Evolutionary conservation across 768 basidiomycete genomes (phyloP).

Genomic region (Suillus lakei): DNA sequence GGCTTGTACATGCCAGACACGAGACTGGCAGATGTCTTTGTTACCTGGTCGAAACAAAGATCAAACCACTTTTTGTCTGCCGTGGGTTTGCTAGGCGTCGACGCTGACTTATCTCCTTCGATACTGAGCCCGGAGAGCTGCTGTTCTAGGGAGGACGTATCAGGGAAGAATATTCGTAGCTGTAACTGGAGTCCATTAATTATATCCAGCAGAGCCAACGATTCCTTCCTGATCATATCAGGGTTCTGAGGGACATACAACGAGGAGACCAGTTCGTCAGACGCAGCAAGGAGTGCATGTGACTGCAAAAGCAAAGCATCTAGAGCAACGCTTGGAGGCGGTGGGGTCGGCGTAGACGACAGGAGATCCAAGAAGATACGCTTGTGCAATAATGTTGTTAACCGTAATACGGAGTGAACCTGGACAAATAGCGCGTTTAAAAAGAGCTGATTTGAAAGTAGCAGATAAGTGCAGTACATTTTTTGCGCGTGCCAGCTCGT

Average conservation of each 20-base stretch:
- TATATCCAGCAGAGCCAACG: slow-evolving; percentile 42
- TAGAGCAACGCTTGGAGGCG: slow-evolving; percentile 36
- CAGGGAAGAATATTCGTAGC: slow-evolving; percentile 29
- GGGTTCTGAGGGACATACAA: slow-evolving; percentile 68
- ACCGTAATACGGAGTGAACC: slow-evolving; percentile 64
- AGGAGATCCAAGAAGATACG: slow-evolving; percentile 59
- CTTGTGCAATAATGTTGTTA: slow-evolving; percentile 66
- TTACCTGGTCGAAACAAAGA: slow-evolving; percentile 66
- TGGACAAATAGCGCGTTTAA: slow-evolving; percentile 30
- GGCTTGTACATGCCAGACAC: background rate
- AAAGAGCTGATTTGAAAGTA: slow-evolving; percentile 4
- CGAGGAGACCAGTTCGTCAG: slow-evolving; percentile 71
- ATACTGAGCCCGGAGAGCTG: slow-evolving; percentile 31
- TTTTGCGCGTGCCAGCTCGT: slow-evolving; percentile 61
- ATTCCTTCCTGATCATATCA: slow-evolving; percentile 42
- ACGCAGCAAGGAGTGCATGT: slow-evolving; percentile 51
- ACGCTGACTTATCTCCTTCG: slow-evolving; percentile 2
- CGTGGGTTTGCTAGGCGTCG: slow-evolving; percentile 26
- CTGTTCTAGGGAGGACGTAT: slow-evolving; percentile 25
- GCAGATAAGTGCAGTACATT: slow-evolving; percentile 47
- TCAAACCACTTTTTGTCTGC: slow-evolving; percentile 64
- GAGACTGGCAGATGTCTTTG: slow-evolving; percentile 43
- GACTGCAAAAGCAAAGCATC: slow-evolving; percentile 59
- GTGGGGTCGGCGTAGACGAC: slow-evolving; percentile 31
- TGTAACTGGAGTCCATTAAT: slow-evolving; percentile 42